Evolutionary conservation across 2,329 filamentous ascomycete genomes (phyloP).

Genomic region (Talaromyces marneffei): DNA sequence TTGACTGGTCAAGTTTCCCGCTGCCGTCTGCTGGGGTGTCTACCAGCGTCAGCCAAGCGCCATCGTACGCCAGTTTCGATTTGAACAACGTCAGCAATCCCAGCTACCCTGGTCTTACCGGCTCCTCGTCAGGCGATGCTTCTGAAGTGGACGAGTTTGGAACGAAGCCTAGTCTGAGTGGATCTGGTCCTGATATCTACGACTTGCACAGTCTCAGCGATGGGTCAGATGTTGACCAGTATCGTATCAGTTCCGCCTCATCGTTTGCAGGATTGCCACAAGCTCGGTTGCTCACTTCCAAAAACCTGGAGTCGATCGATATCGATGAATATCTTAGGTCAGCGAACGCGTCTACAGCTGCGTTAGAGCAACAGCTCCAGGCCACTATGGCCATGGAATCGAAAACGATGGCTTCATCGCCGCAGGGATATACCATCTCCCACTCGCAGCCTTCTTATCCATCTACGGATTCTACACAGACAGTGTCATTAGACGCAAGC

Average conservation of each 20-base stretch:
- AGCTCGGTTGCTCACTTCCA: conserved; percentile 36
- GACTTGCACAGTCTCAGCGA: conserved; percentile 40
- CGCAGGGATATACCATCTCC: conserved; percentile 27
- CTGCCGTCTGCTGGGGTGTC: conserved; percentile 32
- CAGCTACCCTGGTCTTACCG: conserved; percentile 34
- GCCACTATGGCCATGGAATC: conserved; percentile 32
- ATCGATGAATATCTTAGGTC: conserved; percentile 42
- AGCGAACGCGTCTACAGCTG: conserved; percentile 36
- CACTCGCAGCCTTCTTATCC: conserved; percentile 20
- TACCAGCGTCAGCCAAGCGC: conserved; percentile 38
- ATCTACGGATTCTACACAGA: conserved; percentile 17
- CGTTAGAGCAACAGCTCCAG: conserved; percentile 36
- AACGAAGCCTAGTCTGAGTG: conserved; percentile 27
- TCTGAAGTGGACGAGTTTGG: conserved; percentile 45
- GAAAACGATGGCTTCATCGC: conserved; percentile 28
- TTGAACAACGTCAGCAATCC: conserved; percentile 35
- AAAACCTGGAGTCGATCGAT: conserved; percentile 36
- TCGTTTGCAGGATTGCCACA: conserved; percentile 40
- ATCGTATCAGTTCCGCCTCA: conserved; percentile 39
- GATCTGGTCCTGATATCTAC: conserved; percentile 27
- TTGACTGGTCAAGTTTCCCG: conserved; percentile 47
- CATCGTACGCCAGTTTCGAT: conserved; percentile 44
- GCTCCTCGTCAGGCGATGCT: conserved; percentile 45
- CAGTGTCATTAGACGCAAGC: conserved; percentile 13
- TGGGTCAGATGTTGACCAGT: conserved; percentile 36